Evolutionary conservation across 768 basidiomycete genomes (phyloP), one percentile per base, ranked within the genome.

Genomic region (Mycena pura): DNA sequence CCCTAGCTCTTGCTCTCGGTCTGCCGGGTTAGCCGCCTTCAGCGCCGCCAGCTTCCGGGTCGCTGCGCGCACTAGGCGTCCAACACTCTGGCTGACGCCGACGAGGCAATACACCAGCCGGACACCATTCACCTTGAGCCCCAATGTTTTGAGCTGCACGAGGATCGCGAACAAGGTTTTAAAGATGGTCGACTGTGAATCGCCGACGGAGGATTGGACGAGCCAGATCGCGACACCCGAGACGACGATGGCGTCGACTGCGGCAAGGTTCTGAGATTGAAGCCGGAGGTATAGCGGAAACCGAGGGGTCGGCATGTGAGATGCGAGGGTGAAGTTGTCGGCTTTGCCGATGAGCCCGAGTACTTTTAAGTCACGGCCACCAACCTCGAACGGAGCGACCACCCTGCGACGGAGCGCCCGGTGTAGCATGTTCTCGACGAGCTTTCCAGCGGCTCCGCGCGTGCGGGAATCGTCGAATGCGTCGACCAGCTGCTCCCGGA

Each of bases 361-460:
- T 44, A 28, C 40, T 9, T 41, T 43, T 25, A 21, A 21, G 27
- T 19, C 56, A 38, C 46, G 28, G 31, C 48, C 57, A 28, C 55
- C 36, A 25, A 14, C 46, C 46, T 2, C 27, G 22, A 47, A 47
- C 32, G 32, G 50, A 41, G 39, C 9, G 15, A 41, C 43, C 28
- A 41, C 31, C 29, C 22, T 3, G 43, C 31, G 17, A 21, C 40
- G 34, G 29, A 61, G 38, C 11, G 44, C 57, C 29, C 51, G 50
- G 38, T 55, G 46, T 14, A 62, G 36, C 24, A 56, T 31, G 24
- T 46, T 25, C 34, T 62, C 60, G 53, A 62, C 45, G 24, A 56
- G 27, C 45, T 48, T 55, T 14, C 53, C 46, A 13, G 60, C 60
- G 24, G 34, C 45, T 25, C 45, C 10, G 10, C 60, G 45, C 24